Conservation (phyloP, 2,329 filamentous ascomycete species). For the Cytospora schulzeri region DNA sequence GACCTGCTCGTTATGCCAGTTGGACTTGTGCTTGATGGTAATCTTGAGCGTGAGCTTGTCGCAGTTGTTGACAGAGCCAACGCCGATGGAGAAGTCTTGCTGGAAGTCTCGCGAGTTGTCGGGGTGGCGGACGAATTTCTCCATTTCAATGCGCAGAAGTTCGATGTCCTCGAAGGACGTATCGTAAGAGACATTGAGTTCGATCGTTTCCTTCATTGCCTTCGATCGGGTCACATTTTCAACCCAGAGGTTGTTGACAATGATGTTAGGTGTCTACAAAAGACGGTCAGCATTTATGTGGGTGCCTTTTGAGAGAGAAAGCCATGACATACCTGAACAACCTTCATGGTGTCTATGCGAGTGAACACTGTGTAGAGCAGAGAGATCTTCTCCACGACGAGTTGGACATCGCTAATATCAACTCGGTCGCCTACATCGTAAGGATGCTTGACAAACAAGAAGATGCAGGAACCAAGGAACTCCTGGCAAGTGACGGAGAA, state of each 20-base stretch:
- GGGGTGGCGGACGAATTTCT: slow-evolving; percentile 77
- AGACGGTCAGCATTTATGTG: slow-evolving; percentile 37
- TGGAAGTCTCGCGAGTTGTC: slow-evolving; percentile 93
- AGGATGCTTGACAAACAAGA: slow-evolving; percentile 97
- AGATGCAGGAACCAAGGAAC: slow-evolving; percentile 97
- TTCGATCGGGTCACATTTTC: slow-evolving; percentile 92
- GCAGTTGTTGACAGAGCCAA: slow-evolving; percentile 78
- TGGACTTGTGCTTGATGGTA: slow-evolving; percentile 88
- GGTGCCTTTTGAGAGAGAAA: not conserved
- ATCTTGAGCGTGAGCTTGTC: slow-evolving; percentile 85
- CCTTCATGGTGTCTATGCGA: slow-evolving; percentile 78
- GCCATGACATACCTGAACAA: slow-evolving; percentile 53
- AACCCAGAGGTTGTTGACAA: slow-evolving; percentile 90
- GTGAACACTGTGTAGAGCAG: slow-evolving; percentile 92
- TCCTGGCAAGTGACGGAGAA: slow-evolving; percentile 92
- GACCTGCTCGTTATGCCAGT: slow-evolving; percentile 85
- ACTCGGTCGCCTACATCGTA: slow-evolving; percentile 95
- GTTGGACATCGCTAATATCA: slow-evolving; percentile 70
- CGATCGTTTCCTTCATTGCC: slow-evolving; percentile 85
- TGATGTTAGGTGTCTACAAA: slow-evolving; percentile 80
- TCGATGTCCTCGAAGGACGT: slow-evolving; percentile 90
- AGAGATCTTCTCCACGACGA: slow-evolving; percentile 91
- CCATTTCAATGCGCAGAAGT: slow-evolving; percentile 80
- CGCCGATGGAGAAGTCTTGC: slow-evolving; percentile 76
- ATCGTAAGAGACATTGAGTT: slow-evolving; percentile 80